These are phyloP conservation scores for Alternaria atra DNA, from an alignment of 2,329 filamentous ascomycete genomes.

Conservation along the genomic window DNA sequence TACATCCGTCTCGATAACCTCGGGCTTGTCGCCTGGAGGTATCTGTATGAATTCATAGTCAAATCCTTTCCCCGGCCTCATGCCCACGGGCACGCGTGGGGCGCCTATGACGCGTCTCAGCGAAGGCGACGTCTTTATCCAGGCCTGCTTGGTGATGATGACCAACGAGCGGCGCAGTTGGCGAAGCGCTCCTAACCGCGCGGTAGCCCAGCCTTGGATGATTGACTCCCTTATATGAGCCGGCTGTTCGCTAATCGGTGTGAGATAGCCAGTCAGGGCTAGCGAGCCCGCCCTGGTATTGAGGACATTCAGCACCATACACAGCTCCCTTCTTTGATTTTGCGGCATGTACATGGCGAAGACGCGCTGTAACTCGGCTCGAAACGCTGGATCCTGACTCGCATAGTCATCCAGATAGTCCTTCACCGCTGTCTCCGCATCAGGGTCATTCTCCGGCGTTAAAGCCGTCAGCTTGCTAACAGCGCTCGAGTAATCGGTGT, in stretches of 20 bases:
- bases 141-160: conserved; percentile 63
- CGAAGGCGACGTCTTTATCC: conserved; percentile 64
- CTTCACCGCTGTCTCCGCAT: conserved; percentile 56
- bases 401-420: conserved; percentile 64
- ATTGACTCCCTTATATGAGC: conserved; percentile 68
- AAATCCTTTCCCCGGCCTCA: conserved; percentile 62
- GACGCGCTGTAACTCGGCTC: conserved; percentile 59
- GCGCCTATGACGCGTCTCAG: conserved; percentile 67
- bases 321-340: conserved; percentile 59
- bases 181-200: conserved; percentile 65
- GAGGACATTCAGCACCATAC: conserved; percentile 62
- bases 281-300: conserved; percentile 69
- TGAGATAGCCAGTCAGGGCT: conserved; percentile 72
- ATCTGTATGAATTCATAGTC: conserved; percentile 71
- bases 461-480: conserved; percentile 48
- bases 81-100: conserved; percentile 64
- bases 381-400: conserved; percentile 63
- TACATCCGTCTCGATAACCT: conserved; percentile 78
- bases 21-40: conserved; percentile 61
- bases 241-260: conserved; percentile 69
- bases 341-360: conserved; percentile 60
- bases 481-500: conserved; percentile 60
- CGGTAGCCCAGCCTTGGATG: conserved; percentile 68
- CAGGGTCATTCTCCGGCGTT: conserved; percentile 36
- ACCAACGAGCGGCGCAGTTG: conserved; percentile 65